phyloP scores from a whole-genome alignment of 768 basidiomycete species.

The Agaricus blazei region DNA sequence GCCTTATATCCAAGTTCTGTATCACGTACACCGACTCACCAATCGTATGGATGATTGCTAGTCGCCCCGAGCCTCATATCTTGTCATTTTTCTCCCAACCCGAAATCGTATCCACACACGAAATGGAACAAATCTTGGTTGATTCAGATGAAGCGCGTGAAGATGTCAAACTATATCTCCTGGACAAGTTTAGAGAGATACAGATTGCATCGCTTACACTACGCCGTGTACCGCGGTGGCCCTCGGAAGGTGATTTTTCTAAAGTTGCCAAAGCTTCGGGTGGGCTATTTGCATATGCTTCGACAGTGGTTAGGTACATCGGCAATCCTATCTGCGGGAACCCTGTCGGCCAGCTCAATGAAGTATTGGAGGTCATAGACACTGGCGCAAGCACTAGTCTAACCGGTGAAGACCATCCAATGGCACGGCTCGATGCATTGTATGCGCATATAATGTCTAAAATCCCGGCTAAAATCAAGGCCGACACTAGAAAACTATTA shows the following conservation, averaged over 20 bases:
- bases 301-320: slow-evolving; percentile 17
- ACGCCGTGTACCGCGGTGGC: slow-evolving; percentile 13
- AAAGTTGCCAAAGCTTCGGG: slow-evolving; percentile 15
- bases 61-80: slow-evolving; percentile 23
- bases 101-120: neutral
- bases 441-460: too few relatives aligned
- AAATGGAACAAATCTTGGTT: slow-evolving; percentile 3
- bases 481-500: too few relatives aligned
- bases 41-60: slow-evolving; percentile 19
- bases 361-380: too few relatives aligned
- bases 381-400: too few relatives aligned
- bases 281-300: slow-evolving; percentile 21
- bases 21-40: neutral
- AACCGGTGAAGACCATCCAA: too few relatives aligned
- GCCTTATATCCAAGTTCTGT: slow-evolving; percentile 1
- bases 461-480: too few relatives aligned
- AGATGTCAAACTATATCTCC: slow-evolving; percentile 16
- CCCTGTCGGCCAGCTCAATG: neutral
- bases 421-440: too few relatives aligned
- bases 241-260: slow-evolving; percentile 7
- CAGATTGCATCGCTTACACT: neutral
- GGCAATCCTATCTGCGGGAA: neutral
- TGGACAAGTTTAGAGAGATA: slow-evolving; percentile 9
- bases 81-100: neutral
- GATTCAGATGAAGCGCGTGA: slow-evolving; percentile 1